Evolutionary conservation across 352 stramenopile species (phyloP), one percentile per base, ranked within the genome.

Genomic region (Globisporangium lucens): DNA sequence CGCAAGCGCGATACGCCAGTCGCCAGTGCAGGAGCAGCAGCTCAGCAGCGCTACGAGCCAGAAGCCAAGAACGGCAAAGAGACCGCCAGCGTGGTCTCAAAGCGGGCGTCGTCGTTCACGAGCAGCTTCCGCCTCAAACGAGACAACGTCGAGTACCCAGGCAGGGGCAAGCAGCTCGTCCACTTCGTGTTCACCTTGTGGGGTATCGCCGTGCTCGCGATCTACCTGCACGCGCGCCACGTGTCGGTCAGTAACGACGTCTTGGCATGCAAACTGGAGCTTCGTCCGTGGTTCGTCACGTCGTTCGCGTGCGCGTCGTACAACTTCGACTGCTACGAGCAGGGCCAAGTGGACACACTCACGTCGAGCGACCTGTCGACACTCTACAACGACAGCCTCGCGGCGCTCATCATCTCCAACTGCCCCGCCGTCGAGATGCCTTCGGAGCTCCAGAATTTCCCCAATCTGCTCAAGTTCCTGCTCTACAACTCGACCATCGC

Each of bases 401-500:
- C 72, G 29, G 63, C 63, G 27, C 65, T 82, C 3, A 66, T 75
- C 29, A 70, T 82, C 38, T 63, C 72, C 20, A 75, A 82, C 36
- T 82, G 75, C 35, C 72, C 67, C 12, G 67, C 63, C 22, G 55
- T 82, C 10, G 62, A 56, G 8, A 71, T 82, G 67, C 75, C 75
- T 0, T 1, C 67, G 0, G 55, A 65, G 27, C 53, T 82, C 20
- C 72, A 75, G 38, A 60, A 63, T 24, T 82, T 82, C 43, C 69
- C 67, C 1, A 68, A 71, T 13, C 20, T 82, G 35, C 65, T 77
- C 61, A 76, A 76, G 49, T 63, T 82, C 35, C 57, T 77, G 53
- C 17, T 82, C 15, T 82, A 79, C 67, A 82, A 82, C 61, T 72
- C 70, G 33, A 79, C 64, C 4, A 71, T 82, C 47, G 62, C 67